Evolutionary conservation across 176 grass and related monocot species (phyloP).

Genomic region (sorghum (Sorghum bicolor)): DNA sequence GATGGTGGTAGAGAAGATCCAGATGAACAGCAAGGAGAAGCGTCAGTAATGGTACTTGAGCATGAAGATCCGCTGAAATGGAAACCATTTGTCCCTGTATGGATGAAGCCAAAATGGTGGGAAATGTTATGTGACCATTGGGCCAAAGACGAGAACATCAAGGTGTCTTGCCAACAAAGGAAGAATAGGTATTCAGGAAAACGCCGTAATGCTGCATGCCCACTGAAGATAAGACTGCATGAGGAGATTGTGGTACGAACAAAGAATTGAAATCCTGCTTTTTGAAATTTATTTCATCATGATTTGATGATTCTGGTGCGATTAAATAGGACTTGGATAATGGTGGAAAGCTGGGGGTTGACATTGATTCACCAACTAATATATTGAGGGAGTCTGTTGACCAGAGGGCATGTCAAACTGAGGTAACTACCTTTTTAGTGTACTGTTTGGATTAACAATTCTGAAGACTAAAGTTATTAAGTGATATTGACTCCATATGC

Average conservation of each 20-base stretch:
- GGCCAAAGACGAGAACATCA: conserved; percentile 42
- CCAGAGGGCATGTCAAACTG: conserved; percentile 7
- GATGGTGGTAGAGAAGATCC: conserved; percentile 25
- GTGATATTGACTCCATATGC: not conserved
- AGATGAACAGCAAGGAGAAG: conserved; percentile 8
- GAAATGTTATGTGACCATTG: conserved; percentile 53
- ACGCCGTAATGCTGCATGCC: not conserved
- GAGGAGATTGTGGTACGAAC: conserved; percentile 16
- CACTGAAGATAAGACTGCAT: conserved; percentile 1
- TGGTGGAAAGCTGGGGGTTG: not conserved
- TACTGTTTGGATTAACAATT: not conserved
- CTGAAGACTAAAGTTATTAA: not conserved
- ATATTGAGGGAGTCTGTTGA: not conserved
- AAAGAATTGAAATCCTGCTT: not conserved
- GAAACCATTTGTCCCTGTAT: conserved; percentile 47
- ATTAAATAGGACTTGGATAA: conserved; percentile 17
- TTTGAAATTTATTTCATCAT: conserved; percentile 21
- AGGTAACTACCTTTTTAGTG: conserved; percentile 15
- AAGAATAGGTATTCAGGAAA: conserved; percentile 50
- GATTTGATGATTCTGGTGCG: conserved; percentile 1
- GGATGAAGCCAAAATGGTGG: conserved; percentile 45
- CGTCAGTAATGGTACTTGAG: not conserved
- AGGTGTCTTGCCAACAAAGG: conserved; percentile 44
- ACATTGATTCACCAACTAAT: conserved; percentile 5
- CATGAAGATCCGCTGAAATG: conserved; percentile 35